Base-by-base conservation (phyloP, 345 rosid genomes). In the Heritiera littoralis region DNA sequence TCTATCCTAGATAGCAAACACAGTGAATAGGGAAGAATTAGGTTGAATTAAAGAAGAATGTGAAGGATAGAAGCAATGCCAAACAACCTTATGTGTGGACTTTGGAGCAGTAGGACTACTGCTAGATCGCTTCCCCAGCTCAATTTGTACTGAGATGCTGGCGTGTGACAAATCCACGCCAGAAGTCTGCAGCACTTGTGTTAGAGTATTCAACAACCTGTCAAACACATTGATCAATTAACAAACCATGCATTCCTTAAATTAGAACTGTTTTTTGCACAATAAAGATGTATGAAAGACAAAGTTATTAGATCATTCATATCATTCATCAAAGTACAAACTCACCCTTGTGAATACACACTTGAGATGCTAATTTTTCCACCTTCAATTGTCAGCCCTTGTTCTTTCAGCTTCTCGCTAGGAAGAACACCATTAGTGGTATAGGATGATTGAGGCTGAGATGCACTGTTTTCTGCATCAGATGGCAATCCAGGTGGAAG, bases 161-260 rank as follows among this genome's bases (percentile, higher is more conserved):
- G 98, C 98, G 84, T 87, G 84, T 13, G 98, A 89, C 66, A 96
- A 85, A 84, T 96, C 98, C 56, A 96, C 97, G 75, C 99, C 99
- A 52, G 97, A 89, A 67, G 84, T 89, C 82, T 92, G 90, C 78
- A 96, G 86, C 45, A 97, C 95, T 88, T 88, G 92, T 18, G 90
- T 94, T 70, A 96, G 77, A 56, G 92, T 89, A 77, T 87, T 92
- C 75, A 94, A 79, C 86, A 96, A 86, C 86, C 99, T 96, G 90
- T 81, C 76, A 55, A 68, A 79, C 46, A 76, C 3, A 8, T 7
- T 11, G 17, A 61, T 30, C 15, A 28, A 14, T 45, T n/a, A 20
- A 45, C 15, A 43, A 11, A 68, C 11, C 32, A 2, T 11, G 32
- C 4, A 41, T 41, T 41, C 43, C 3, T 41, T 4, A 5, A 5